Base-by-base conservation (phyloP, 495 filamentous ascomycete genomes). In the Xylaria cubensis region DNA sequence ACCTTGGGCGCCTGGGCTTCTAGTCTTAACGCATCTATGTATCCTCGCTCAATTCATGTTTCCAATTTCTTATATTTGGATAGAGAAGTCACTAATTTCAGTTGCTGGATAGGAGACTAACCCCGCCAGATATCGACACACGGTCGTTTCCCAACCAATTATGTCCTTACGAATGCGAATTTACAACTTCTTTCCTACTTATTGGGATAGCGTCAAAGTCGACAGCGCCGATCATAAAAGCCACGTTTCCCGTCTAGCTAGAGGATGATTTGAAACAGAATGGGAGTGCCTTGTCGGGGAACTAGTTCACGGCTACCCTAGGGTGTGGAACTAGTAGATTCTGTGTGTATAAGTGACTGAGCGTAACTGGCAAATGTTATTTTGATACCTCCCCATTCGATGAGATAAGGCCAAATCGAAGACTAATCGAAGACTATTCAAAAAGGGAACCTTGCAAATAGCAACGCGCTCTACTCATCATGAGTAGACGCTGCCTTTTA, bases 101-200 rank as follows among this genome's bases (percentile, higher is more conserved):
- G 48, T 50, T 50, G n/a, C 1, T 21, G 19, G 6, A n/a, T 50
- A 50, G 48, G 48, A 19, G 48, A n/a, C 48, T 19, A 7, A 19
- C 48, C 8, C 48, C 48, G 9, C 48, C 48, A 9, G 48, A 50
- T 50, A 21, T 21, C 24, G 77, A 82, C 73, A 80, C 78, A 24
- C 72, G 72, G 69, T 56, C 71, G 41, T 74, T 82, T 64, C 80
- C 79, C 10, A 76, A 63, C 29, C 64, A 65, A 51, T 72, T 78
- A 0, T 85, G 83, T 76, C 72, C 44, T 0, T 72, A 69, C 8
- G 82, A 81, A n/a, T 81, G 65, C 79, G 80, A 70, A 74, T 80
- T n/a, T 80, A 78, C 63, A 75, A 74, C 64, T 29, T 78, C 50
- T 78, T 79, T 70, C 73, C 74, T 0, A 76, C 74, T 2, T 78